phyloP scores from a whole-genome alignment of 2,329 filamentous ascomycete genomes.

The Septoria petroselini region DNA sequence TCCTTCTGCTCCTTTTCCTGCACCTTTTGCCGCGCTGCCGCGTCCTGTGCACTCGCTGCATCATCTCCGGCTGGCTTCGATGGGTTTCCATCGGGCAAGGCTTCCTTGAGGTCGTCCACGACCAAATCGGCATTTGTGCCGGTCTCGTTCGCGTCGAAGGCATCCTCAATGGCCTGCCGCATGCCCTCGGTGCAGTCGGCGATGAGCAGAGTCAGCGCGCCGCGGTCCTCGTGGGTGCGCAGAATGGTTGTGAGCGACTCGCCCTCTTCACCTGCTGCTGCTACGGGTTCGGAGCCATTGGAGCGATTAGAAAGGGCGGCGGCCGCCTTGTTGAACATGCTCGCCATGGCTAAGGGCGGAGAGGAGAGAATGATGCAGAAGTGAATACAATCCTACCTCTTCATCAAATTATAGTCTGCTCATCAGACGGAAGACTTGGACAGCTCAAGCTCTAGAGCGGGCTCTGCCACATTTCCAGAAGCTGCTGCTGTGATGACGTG shows the following conservation, averaged over 20 bases:
- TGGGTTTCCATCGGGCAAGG: conserved; percentile 32
- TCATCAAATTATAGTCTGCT: background rate
- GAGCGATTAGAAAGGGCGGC: conserved; percentile 3
- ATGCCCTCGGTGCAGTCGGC: conserved; percentile 47
- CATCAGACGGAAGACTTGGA: background rate
- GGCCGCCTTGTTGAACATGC: conserved; percentile 1
- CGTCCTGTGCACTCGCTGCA: conserved; percentile 11
- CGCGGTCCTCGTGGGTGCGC: conserved; percentile 42
- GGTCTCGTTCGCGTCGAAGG: conserved; percentile 42
- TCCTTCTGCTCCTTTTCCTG: conserved; percentile 33
- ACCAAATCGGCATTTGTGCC: conserved; percentile 32
- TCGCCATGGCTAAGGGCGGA: background rate
- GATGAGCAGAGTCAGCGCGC: conserved; percentile 47
- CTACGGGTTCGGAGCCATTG: conserved; percentile 1
- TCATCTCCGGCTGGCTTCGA: conserved; percentile 12
- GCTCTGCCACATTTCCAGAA: too few species aligned
- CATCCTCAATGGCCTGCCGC: conserved; percentile 45
- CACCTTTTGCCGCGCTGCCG: conserved; percentile 14
- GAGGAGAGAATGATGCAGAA: background rate
- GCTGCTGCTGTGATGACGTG: conserved; percentile 8
- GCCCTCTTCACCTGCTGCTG: conserved; percentile 27
- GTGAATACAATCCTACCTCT: background rate
- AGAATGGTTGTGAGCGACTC: conserved; percentile 48
- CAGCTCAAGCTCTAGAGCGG: too few species aligned
- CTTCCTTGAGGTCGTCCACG: conserved; percentile 6